phyloP scores from a whole-genome alignment of 1,284 basidiomycete species.

The Phylloporus sp. region DNA sequence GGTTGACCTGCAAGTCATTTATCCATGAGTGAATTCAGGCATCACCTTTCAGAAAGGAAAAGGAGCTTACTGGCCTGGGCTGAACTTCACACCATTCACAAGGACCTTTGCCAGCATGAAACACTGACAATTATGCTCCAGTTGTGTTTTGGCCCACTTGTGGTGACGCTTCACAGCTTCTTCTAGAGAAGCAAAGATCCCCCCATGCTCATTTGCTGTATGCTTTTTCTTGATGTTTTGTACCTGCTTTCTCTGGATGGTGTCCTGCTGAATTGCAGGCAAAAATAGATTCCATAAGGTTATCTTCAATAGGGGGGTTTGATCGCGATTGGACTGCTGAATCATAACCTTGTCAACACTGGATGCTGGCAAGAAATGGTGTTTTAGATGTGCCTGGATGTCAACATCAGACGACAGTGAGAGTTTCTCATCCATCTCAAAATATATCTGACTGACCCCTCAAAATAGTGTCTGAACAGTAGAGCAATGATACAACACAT shows the following conservation, averaged over 20 bases:
- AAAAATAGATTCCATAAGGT: conserved; percentile 13
- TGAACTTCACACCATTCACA: too few relatives aligned
- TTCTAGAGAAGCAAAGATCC: too few relatives aligned
- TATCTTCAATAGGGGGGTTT: conserved; percentile 9
- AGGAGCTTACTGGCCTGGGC: too few relatives aligned
- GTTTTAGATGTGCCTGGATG: not conserved
- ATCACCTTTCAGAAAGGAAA: too few relatives aligned
- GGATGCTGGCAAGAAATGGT: not conserved
- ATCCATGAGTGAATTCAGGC: too few relatives aligned
- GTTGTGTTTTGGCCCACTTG: too few relatives aligned
- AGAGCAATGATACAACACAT: not conserved
- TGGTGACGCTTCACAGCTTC: too few relatives aligned
- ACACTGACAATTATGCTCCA: too few relatives aligned
- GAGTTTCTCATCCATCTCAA: conserved; percentile 4
- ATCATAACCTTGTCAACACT: not conserved
- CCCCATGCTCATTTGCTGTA: too few relatives aligned
- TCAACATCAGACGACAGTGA: not conserved
- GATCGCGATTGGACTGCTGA: not conserved
- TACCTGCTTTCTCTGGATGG: not conserved
- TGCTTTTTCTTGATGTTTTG: conserved; percentile 2
- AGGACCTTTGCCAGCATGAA: too few relatives aligned
- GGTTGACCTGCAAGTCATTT: too few relatives aligned
- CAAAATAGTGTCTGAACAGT: conserved; percentile 1
- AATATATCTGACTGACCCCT: not conserved
- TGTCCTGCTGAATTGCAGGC: not conserved